These are phyloP conservation scores for Pleurotus cornucopiae DNA, from an alignment of 768 basidiomycete genomes.

Conservation along the genomic window DNA sequence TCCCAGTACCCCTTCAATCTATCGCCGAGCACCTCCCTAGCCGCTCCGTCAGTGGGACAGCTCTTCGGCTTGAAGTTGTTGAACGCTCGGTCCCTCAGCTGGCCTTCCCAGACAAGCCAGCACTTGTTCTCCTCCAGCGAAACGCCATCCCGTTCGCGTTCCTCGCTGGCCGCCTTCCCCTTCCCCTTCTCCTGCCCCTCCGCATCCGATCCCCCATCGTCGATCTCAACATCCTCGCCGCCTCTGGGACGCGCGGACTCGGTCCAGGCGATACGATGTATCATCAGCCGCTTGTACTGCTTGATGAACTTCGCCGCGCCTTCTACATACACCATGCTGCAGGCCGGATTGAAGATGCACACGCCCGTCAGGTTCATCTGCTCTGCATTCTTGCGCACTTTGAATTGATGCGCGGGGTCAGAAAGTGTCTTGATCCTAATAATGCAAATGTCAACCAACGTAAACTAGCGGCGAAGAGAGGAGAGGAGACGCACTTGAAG, in stretches of 20 bases:
- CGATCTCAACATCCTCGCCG: constrained; percentile 66
- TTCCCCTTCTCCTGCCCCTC: constrained; percentile 24
- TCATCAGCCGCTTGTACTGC: constrained; percentile 84
- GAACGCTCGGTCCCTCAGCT: constrained; percentile 78
- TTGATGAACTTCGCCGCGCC: constrained; percentile 83
- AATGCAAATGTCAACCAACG: constrained; percentile 3
- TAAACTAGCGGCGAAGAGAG: neutral
- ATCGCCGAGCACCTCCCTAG: constrained; percentile 81
- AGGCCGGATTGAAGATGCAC: constrained; percentile 86
- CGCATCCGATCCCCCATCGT: constrained; percentile 37
- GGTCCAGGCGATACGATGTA: constrained; percentile 89
- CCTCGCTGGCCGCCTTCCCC: constrained; percentile 18
- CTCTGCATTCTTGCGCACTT: constrained; percentile 95
- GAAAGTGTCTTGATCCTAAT: constrained; percentile 77
- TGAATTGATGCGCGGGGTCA: constrained; percentile 94
- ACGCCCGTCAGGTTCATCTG: constrained; percentile 84
- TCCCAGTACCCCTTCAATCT: constrained; percentile 94
- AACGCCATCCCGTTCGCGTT: constrained; percentile 26
- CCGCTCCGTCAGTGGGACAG: constrained; percentile 80
- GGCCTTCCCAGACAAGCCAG: constrained; percentile 91
- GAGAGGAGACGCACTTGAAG: constrained; percentile 69
- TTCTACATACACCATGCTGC: constrained; percentile 91
- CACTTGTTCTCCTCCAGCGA: constrained; percentile 88
- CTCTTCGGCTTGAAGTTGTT: constrained; percentile 74
- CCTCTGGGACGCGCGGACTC: constrained; percentile 81